phyloP scores from a whole-genome alignment of 768 basidiomycete species.

The Trametes cubensis region DNA sequence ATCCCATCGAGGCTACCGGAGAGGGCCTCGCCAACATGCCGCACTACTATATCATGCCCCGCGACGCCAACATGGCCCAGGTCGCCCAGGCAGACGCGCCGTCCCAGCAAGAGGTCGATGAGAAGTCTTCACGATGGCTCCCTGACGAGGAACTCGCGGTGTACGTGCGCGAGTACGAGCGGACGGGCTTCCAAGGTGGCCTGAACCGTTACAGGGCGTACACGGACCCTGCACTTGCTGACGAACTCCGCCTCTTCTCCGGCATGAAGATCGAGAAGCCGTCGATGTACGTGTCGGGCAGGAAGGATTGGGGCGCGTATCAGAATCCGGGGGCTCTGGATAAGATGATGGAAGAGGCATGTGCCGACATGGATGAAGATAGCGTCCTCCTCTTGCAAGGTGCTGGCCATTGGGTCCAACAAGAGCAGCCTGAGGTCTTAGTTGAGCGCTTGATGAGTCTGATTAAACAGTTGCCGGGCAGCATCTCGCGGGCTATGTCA shows the following conservation, averaged over 20 bases:
- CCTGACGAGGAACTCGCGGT: conserved; percentile 49
- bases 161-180: conserved; percentile 50
- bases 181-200: conserved; percentile 67
- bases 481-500: too few species aligned
- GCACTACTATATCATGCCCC: conserved; percentile 64
- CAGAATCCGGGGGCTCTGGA: conserved; percentile 53
- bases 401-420: conserved; percentile 69
- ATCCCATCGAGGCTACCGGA: conserved; percentile 26
- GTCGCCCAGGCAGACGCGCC: conserved; percentile 42
- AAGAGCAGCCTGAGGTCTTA: conserved; percentile 52
- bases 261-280: conserved; percentile 52
- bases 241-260: conserved; percentile 48
- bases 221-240: conserved; percentile 39
- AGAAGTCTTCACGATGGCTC: conserved; percentile 43
- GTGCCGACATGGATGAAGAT: conserved; percentile 23
- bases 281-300: conserved; percentile 59
- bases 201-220: conserved; percentile 56
- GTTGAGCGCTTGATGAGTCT: conserved; percentile 46
- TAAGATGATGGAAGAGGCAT: conserved; percentile 43
- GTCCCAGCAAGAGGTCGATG: conserved; percentile 32
- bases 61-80: conserved; percentile 55
- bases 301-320: conserved; percentile 63
- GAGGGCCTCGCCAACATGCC: conserved; percentile 41
- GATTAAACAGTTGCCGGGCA: conserved; percentile 25
- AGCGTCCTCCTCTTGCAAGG: conserved; percentile 52